Conservation (phyloP, 352 stramenopile species). For the Globisporangium parvum region DNA sequence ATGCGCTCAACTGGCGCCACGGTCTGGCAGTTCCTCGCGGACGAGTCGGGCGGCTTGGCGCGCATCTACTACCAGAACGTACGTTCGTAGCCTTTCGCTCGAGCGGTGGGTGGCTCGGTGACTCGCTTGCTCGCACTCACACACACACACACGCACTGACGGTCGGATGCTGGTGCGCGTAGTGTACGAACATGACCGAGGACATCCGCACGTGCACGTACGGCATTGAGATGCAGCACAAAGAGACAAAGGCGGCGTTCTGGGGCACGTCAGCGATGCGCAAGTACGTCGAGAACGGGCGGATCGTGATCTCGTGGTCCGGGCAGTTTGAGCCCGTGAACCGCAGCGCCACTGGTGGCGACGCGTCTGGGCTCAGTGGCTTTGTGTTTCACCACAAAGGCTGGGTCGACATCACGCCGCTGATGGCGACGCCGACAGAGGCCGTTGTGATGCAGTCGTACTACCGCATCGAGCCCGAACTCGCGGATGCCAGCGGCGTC, state of each 20-base stretch:
- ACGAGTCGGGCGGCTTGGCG: slow-evolving; percentile 5
- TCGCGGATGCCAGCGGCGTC: neutral
- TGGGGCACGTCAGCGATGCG: slow-evolving; percentile 11
- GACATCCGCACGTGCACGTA: slow-evolving; percentile 12
- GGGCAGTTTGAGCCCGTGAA: slow-evolving; percentile 7
- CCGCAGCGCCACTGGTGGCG: neutral
- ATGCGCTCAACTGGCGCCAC: slow-evolving; percentile 10
- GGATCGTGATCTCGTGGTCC: slow-evolving; percentile 12
- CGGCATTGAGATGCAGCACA: slow-evolving; percentile 14
- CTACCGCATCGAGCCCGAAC: slow-evolving; percentile 11
- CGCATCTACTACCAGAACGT: slow-evolving; percentile 14
- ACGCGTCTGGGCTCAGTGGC: neutral
- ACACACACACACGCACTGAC: neutral
- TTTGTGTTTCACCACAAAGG: slow-evolving; percentile 11
- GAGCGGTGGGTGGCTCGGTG: no score
- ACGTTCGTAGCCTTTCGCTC: no score
- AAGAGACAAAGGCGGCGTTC: slow-evolving; percentile 11
- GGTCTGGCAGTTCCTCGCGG: slow-evolving; percentile 13
- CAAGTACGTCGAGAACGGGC: slow-evolving; percentile 15
- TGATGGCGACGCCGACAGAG: slow-evolving; percentile 1
- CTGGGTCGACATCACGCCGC: slow-evolving; percentile 13
- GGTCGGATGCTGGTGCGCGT: neutral
- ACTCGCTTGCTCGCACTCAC: neutral
- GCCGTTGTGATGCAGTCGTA: slow-evolving; percentile 15
- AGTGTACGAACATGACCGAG: slow-evolving; percentile 16